Percentiles rank a stretch among this genome's conserved stretches.
phyloP scores from a whole-genome alignment of 2,329 filamentous ascomycete species.

The Phialophora macrospora region DNA sequence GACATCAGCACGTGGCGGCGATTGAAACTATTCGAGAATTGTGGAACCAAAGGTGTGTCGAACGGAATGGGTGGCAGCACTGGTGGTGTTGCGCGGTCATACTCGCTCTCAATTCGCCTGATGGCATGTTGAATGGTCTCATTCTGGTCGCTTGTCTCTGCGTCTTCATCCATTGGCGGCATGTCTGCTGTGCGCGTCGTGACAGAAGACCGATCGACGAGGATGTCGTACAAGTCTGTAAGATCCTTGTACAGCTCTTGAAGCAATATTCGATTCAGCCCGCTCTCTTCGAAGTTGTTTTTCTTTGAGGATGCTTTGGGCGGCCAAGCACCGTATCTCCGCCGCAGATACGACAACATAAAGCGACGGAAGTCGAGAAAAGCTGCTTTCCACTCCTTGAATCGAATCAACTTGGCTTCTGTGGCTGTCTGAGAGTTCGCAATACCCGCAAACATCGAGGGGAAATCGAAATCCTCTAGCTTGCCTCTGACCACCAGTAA shows the following conservation, averaged over 20 bases:
- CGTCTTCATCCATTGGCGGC: slow-evolving; percentile 61
- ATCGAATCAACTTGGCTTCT: slow-evolving; percentile 78
- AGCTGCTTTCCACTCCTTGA: slow-evolving; percentile 78
- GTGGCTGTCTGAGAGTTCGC: slow-evolving; percentile 79
- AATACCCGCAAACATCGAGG: slow-evolving; percentile 83
- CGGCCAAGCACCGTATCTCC: slow-evolving; percentile 77
- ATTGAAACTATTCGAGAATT: slow-evolving; percentile 62
- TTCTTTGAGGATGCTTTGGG: slow-evolving; percentile 91
- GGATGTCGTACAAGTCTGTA: slow-evolving; percentile 81
- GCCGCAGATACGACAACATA: slow-evolving; percentile 71
- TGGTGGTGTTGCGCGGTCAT: slow-evolving; percentile 84
- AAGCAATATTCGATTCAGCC: slow-evolving; percentile 82
- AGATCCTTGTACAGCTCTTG: slow-evolving; percentile 84
- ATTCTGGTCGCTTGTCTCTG: slow-evolving; percentile 53
- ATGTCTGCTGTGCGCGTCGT: slow-evolving; percentile 80
- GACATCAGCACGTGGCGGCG: slow-evolving; percentile 67
- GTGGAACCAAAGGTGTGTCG: slow-evolving; percentile 79
- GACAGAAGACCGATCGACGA: slow-evolving; percentile 77
- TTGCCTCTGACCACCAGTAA: slow-evolving; percentile 72
- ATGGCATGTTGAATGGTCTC: slow-evolving; percentile 72
- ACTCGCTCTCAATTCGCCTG: slow-evolving; percentile 80
- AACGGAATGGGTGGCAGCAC: slow-evolving; percentile 91
- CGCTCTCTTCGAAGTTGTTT: slow-evolving; percentile 83
- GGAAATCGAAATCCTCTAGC: slow-evolving; percentile 89
- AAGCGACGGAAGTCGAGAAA: slow-evolving; percentile 78